A percentile compares a stretch with the other conserved stretches of the same genome.
phyloP scores from a whole-genome alignment of 225 moss, liverwort and hornwort species.

The Antitrichia curtipendula region DNA sequence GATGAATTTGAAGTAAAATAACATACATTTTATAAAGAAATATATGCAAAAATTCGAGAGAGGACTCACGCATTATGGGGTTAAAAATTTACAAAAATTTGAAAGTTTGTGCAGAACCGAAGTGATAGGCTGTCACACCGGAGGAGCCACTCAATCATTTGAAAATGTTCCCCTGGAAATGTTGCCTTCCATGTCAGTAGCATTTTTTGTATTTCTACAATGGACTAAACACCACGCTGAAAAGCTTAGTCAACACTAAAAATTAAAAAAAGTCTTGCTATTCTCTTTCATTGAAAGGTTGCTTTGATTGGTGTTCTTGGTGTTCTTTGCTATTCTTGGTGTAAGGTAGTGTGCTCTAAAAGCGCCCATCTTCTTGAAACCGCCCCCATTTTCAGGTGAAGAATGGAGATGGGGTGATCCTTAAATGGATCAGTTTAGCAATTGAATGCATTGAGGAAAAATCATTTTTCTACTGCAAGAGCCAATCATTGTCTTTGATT shows the following conservation, averaged over 20 bases:
- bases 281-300: neutral
- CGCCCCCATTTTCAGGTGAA: no score
- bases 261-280: neutral
- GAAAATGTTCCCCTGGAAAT: neutral
- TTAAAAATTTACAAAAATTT: neutral
- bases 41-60: neutral
- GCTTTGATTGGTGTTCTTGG: neutral
- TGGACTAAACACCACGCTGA: rapidly evolving
- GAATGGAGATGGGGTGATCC: no score
- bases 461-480: no score
- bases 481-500: no score
- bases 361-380: no score
- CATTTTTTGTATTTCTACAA: neutral
- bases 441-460: no score
- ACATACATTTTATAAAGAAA: neutral
- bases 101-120: slow-evolving; percentile 15
- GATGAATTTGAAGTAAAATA: neutral
- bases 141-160: slow-evolving; percentile 12
- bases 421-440: no score
- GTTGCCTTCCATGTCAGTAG: neutral
- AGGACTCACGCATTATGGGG: rapidly evolving
- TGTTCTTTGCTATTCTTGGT: no score
- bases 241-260: no score
- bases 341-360: no score
- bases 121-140: slow-evolving; percentile 13